Percentiles rank a stretch among this genome's conserved stretches.
These are phyloP conservation scores for Xanthoceras sorbifolium DNA, from an alignment of 345 rosid genomes.

Conservation along the genomic window DNA sequence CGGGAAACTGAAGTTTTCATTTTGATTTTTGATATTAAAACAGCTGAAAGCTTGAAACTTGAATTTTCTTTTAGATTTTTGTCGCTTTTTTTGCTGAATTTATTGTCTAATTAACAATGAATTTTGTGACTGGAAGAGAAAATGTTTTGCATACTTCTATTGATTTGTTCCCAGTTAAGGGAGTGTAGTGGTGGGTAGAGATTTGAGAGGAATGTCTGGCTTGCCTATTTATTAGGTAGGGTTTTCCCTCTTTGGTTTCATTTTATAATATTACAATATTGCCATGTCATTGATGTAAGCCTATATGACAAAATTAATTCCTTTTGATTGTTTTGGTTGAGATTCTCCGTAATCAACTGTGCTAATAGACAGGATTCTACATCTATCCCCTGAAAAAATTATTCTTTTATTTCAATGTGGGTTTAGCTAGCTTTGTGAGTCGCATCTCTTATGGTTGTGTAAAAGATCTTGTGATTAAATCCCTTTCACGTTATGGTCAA, in stretches of 20 bases:
- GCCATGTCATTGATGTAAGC: not conserved
- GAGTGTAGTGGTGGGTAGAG: conserved; percentile 58
- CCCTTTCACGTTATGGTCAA: too few species aligned
- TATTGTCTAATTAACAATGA: not conserved
- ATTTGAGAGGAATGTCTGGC: conserved; percentile 71
- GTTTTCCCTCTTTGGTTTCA: not conserved
- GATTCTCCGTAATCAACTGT: too few species aligned
- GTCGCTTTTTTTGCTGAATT: not conserved
- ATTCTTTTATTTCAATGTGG: not conserved
- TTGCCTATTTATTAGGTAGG: conserved; percentile 68
- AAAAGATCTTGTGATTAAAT: too few species aligned
- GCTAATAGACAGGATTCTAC: too few species aligned
- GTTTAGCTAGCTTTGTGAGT: too few species aligned
- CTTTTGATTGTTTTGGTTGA: conserved; percentile 6
- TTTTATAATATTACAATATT: not conserved
- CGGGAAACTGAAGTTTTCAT: not conserved
- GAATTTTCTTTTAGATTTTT: not conserved
- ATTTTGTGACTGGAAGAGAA: not conserved
- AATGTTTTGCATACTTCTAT: conserved; percentile 16
- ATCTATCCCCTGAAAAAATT: too few species aligned
- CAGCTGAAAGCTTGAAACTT: not conserved
- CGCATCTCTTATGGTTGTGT: too few species aligned
- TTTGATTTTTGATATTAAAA: not conserved
- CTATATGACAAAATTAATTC: too few species aligned
- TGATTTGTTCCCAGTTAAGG: conserved; percentile 38